Evolutionary conservation across 352 stramenopile species (phyloP).

Genomic region (Aphanomyces euteiches): DNA sequence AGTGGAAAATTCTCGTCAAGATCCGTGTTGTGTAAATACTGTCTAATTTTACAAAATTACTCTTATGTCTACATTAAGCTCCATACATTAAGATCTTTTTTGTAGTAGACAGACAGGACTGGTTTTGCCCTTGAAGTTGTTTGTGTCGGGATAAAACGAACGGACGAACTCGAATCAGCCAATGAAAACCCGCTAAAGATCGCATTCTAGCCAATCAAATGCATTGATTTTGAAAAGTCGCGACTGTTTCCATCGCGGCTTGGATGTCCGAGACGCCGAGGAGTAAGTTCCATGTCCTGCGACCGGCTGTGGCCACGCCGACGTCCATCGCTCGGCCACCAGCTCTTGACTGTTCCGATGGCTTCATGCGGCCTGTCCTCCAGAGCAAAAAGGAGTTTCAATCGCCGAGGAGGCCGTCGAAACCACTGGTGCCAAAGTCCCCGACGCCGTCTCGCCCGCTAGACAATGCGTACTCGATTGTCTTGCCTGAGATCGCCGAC

Average conservation of each 20-base stretch:
- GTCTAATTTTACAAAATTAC: not conserved
- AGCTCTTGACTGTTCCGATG: not conserved
- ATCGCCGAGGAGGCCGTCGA: constrained; percentile 10
- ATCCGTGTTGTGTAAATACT: too few relatives aligned
- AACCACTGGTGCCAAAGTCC: not conserved
- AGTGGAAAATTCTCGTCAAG: not conserved
- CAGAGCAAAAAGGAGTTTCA: constrained; percentile 13
- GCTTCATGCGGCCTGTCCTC: constrained; percentile 11
- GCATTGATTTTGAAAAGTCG: constrained; percentile 4
- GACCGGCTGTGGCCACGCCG: not conserved
- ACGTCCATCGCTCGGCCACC: constrained; percentile 2
- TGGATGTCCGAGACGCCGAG: constrained; percentile 18
- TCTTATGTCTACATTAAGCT: not conserved
- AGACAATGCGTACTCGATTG: not conserved
- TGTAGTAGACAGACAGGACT: too few relatives aligned
- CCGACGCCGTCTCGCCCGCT: not conserved
- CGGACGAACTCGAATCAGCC: constrained; percentile 6
- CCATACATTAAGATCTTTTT: not conserved
- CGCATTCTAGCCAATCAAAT: constrained; percentile 12
- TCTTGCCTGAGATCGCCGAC: constrained; percentile 14
- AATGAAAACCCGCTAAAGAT: not conserved
- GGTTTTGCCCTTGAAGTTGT: too few relatives aligned
- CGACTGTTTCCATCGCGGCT: not conserved
- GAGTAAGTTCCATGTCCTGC: constrained; percentile 19
- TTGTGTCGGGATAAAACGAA: not conserved